Evolutionary conservation across 2,329 filamentous ascomycete genomes (phyloP), one percentile per base, ranked within the genome.

Genomic region (Alternaria sp.): DNA sequence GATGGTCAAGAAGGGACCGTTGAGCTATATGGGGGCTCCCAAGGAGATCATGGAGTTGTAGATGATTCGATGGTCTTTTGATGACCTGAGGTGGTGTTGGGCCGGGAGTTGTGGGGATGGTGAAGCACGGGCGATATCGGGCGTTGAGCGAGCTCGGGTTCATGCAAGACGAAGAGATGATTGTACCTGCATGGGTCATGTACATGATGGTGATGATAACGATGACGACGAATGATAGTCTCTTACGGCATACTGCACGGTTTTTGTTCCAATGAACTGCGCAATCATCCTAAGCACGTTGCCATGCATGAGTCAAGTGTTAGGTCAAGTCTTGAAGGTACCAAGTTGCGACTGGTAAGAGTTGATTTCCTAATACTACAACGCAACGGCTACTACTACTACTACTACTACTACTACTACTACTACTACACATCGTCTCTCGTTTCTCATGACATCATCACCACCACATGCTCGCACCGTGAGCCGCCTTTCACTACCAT

Each of bases 1-100:
- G 64, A 94, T 94, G 91, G 90, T 93, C 15, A 92, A 93, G 85
- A 89, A 89, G 71, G 92, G 91, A 0, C 90, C 90, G 0, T 81
- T 93, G 67, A 90, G 86, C 70, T 76, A 83, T 41, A 83, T 84
- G 78, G 73, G 72, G 3, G 66, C 71, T 56, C 73, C 76, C 43
- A 72, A 74, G 59, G 71, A 73, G 57, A 64, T 55, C 1, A 65
- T 73, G 9, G 75, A 79, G 67, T 66, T 78, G 56, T 63, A 63
- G 20, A 44, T 20, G 3, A 33, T 14, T 14, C 11, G 28, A 30
- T 30, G 28, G 28, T 30, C 28, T 30, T 30, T 2, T 30, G 28
- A 30, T 30, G 28, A 14, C 28, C 12, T 2, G 28, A 30, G 11
- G 28, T 30, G 28, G 28, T 30, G 5, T 30, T 14, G 28, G 2